phyloP scores from a whole-genome alignment of 139 green algal species.

The Tetraselmis striata region DNA sequence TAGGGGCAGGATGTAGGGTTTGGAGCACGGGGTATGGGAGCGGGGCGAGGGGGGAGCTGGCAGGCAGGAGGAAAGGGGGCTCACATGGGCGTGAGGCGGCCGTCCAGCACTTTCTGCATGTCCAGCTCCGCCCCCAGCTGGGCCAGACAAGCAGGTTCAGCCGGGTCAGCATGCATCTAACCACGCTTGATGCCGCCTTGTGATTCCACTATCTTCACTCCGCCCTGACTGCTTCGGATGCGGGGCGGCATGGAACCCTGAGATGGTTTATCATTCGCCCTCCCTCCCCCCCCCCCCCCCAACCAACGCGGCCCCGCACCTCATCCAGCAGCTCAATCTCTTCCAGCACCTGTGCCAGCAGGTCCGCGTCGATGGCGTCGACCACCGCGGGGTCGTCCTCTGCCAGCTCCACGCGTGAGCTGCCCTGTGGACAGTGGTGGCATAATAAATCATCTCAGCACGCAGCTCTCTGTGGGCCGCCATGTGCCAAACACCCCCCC shows the following conservation, averaged over 20 bases:
- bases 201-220: no score
- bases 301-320: no score
- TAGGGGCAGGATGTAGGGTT: no score
- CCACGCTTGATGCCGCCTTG: no score
- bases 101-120: slow-evolving; percentile 42
- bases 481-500: no score
- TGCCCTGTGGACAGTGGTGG: slow-evolving; percentile 6
- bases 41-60: no score
- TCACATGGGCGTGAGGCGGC: slow-evolving; percentile 60
- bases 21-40: no score
- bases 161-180: background rate
- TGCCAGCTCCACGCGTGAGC: background rate
- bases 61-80: no score
- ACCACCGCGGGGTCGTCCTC: slow-evolving; percentile 32
- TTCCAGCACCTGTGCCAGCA: slow-evolving; percentile 57
- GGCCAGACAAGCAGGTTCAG: background rate
- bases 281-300: slow-evolving; percentile 3
- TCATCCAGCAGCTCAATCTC: slow-evolving; percentile 72
- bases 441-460: slow-evolving; percentile 1
- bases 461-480: no score
- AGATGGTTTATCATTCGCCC: background rate
- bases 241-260: no score
- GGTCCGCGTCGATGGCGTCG: slow-evolving; percentile 49
- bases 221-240: no score
- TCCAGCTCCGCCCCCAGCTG: slow-evolving; percentile 55